phyloP scores from a whole-genome alignment of 179 eudicot species.

The Beta lomatogona region DNA sequence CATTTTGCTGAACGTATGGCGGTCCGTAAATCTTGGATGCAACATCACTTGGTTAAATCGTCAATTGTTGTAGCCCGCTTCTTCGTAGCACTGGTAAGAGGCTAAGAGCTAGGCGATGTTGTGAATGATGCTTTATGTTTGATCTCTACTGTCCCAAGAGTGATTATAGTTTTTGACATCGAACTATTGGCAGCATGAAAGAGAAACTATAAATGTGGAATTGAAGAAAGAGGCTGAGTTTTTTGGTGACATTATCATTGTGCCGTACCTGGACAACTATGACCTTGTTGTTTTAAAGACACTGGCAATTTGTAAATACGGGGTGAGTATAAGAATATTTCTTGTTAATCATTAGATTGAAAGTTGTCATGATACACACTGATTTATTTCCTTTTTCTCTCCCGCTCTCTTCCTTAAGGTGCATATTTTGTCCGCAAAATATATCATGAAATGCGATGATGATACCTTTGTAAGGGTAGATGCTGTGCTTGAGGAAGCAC shows the following conservation, averaged over 20 bases:
- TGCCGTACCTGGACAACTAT: slow-evolving; percentile 59
- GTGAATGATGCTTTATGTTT: neutral
- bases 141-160: neutral
- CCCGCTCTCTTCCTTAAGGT: slow-evolving; percentile 31
- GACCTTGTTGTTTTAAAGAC: slow-evolving; percentile 66
- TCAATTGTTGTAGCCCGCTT: slow-evolving; percentile 51
- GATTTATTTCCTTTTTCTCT: neutral
- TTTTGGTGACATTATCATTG: slow-evolving; percentile 54
- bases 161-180: slow-evolving; percentile 6
- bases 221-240: slow-evolving; percentile 58
- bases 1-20: slow-evolving; percentile 68
- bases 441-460: slow-evolving; percentile 67
- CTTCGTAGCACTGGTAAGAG: slow-evolving; percentile 54
- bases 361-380: neutral
- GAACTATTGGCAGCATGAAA: slow-evolving; percentile 44
- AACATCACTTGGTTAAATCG: slow-evolving; percentile 43
- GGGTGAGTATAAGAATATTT: slow-evolving; percentile 35
- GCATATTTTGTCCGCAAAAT: slow-evolving; percentile 41
- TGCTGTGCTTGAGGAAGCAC: slow-evolving; percentile 48
- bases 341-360: neutral
- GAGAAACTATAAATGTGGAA: slow-evolving; percentile 46
- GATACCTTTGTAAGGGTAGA: slow-evolving; percentile 64
- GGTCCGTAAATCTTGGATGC: slow-evolving; percentile 65
- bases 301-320: slow-evolving; percentile 58
- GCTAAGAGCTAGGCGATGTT: neutral